A percentile compares a stretch with the other conserved stretches of the same genome.
phyloP scores from a whole-genome alignment of 805 yeast genomes.

The Candida boleticola region DNA sequence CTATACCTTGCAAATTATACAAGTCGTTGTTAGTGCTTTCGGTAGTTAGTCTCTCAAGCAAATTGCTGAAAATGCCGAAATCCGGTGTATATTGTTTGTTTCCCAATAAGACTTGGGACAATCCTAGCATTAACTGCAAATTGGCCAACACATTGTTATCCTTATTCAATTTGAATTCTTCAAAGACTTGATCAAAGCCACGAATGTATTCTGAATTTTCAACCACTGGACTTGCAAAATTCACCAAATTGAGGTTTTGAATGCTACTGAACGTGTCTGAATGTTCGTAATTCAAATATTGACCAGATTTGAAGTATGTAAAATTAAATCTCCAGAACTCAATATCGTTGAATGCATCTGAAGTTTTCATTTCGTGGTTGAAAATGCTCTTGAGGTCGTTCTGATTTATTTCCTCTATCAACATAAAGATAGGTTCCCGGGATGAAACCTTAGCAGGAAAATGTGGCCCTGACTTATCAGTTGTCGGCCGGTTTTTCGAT shows the following conservation, averaged over 20 bases:
- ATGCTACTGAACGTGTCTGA: conserved; percentile 23
- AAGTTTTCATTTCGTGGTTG: conserved; percentile 9
- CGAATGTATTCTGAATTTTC: conserved; percentile 20
- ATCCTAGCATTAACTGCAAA: conserved; percentile 9
- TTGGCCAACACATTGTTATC: conserved; percentile 8
- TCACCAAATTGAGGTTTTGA: conserved; percentile 10
- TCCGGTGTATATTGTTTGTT: conserved; percentile 21
- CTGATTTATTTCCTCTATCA: conserved; percentile 7
- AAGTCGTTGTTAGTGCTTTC: conserved; percentile 12
- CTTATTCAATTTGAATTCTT: conserved; percentile 10
- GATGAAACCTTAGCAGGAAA: background rate
- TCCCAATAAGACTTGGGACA: conserved; percentile 10
- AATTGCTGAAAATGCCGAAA: conserved; percentile 18
- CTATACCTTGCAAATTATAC: conserved; percentile 25
- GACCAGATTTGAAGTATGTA: conserved; percentile 27
- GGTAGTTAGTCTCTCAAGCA: conserved; percentile 24
- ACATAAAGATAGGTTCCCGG: background rate
- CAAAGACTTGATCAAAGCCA: conserved; percentile 16
- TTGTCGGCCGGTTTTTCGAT: background rate
- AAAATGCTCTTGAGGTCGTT: background rate
- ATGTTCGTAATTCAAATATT: conserved; percentile 30
- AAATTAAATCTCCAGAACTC: conserved; percentile 23
- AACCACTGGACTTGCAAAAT: conserved; percentile 12
- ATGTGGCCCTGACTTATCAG: background rate
- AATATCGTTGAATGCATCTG: conserved; percentile 21